phyloP scores from a whole-genome alignment of 768 basidiomycete genomes.

The Amanita polypyramis region DNA sequence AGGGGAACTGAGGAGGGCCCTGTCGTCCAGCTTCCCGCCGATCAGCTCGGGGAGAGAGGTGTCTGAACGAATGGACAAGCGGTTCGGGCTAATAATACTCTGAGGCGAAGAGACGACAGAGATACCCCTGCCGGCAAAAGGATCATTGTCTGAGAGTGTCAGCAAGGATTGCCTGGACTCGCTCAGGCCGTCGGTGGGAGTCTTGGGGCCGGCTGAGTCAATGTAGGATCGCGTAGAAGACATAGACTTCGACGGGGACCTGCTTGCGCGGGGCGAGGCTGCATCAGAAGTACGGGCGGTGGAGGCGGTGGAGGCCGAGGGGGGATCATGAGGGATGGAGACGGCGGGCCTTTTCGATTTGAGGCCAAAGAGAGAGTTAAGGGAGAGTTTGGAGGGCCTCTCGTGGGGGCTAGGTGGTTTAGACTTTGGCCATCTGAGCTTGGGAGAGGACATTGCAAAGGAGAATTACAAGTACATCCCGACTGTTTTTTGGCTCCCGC shows the following conservation, averaged over 20 bases:
- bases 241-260: constrained; percentile 43
- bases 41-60: constrained; percentile 31
- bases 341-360: constrained; percentile 50
- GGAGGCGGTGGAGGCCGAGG: neutral
- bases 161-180: constrained; percentile 40
- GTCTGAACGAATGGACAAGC: constrained; percentile 44
- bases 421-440: constrained; percentile 36
- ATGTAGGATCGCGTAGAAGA: constrained; percentile 47
- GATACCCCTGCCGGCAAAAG: constrained; percentile 45
- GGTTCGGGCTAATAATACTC: constrained; percentile 32
- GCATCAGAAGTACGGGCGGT: constrained; percentile 12
- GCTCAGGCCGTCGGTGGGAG: constrained; percentile 38
- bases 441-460: constrained; percentile 22
- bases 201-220: constrained; percentile 43
- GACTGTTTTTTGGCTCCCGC: too few relatives aligned
- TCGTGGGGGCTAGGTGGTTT: constrained; percentile 17
- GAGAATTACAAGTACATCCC: neutral
- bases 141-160: constrained; percentile 54
- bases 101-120: constrained; percentile 23
- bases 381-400: constrained; percentile 16
- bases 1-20: constrained; percentile 37
- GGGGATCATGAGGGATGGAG: constrained; percentile 40
- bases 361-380: constrained; percentile 53
- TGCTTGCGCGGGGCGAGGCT: constrained; percentile 16
- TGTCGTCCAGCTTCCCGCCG: constrained; percentile 24